A percentile compares a stretch with the other conserved stretches of the same genome.
Conservation (phyloP, 2,329 filamentous ascomycete genomes). For the Talaromyces funiculosus region DNA sequence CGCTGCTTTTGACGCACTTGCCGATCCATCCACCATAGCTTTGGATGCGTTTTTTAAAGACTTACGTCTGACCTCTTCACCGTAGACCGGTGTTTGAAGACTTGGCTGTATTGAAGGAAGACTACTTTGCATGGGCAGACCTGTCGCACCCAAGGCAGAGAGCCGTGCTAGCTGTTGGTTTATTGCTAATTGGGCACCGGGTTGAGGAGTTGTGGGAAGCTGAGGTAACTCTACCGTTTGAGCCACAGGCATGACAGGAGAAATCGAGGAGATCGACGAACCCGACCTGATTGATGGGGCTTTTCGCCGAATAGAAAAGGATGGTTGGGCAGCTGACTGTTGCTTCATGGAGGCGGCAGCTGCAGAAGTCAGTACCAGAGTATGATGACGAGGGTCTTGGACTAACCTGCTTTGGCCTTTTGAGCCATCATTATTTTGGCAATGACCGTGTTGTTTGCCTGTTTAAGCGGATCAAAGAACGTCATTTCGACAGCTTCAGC, state of each 20-base stretch:
- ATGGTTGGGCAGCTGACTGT: slow-evolving; percentile 2
- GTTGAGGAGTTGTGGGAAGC: background rate
- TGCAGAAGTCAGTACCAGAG: background rate
- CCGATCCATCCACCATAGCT: slow-evolving; percentile 6
- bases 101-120: slow-evolving; percentile 6
- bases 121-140: background rate
- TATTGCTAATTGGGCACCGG: background rate
- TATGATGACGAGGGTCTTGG: background rate
- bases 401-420: background rate
- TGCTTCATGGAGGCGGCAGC: background rate
- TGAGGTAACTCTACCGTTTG: background rate
- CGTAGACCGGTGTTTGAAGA: background rate
- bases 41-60: slow-evolving; percentile 5
- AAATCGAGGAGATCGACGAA: slow-evolving; percentile 7
- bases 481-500: slow-evolving; percentile 12
- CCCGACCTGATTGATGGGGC: background rate
- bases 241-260: background rate
- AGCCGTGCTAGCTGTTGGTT: background rate
- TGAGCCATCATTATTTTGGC: slow-evolving; percentile 9
- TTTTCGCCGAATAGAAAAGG: slow-evolving; percentile 4
- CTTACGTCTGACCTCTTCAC: slow-evolving; percentile 8
- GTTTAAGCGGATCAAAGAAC: slow-evolving; percentile 9
- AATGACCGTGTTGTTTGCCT: background rate
- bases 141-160: background rate
- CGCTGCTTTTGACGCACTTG: slow-evolving; percentile 3